Percentiles rank a stretch among this genome's conserved stretches.
phyloP scores from a whole-genome alignment of 768 basidiomycete species.

The Kwoniella sp. region DNA sequence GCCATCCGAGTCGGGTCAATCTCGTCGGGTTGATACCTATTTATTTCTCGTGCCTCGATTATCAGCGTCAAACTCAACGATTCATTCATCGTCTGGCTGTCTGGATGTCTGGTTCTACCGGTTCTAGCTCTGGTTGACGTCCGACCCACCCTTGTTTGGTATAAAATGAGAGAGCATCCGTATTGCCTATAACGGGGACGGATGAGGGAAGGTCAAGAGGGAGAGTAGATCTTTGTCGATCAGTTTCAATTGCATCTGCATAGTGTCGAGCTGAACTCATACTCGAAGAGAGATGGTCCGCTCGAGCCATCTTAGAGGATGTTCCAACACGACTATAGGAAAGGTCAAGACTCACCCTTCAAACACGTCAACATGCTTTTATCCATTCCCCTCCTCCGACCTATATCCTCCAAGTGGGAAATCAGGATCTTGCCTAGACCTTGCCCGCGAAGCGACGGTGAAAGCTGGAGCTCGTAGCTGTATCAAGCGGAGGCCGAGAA shows the following conservation, averaged over 20 bases:
- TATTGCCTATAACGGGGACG: constrained; percentile 28
- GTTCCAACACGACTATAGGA: no score
- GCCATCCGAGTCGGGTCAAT: constrained; percentile 45
- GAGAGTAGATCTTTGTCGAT: no score
- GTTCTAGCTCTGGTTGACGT: background rate
- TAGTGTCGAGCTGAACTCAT: background rate
- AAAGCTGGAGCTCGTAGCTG: constrained; percentile 47
- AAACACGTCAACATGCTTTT: constrained; percentile 46
- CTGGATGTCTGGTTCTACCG: background rate
- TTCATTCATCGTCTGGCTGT: no score
- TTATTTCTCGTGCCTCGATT: no score
- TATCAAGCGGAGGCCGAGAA: background rate
- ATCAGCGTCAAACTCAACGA: background rate
- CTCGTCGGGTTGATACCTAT: constrained; percentile 40
- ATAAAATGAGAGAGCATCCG: constrained; percentile 35
- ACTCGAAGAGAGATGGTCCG: no score
- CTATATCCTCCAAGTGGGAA: constrained; percentile 30
- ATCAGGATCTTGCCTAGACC: constrained; percentile 35
- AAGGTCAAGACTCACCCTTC: constrained; percentile 30
- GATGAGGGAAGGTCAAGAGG: no score
- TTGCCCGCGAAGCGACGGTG: constrained; percentile 8
- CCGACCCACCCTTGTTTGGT: constrained; percentile 37
- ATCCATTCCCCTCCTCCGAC: constrained; percentile 32
- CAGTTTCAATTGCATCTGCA: background rate
- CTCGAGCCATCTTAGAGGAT: no score